Evolutionary conservation across 1,284 basidiomycete genomes (phyloP).

Genomic region (Schizophyllum commune): DNA sequence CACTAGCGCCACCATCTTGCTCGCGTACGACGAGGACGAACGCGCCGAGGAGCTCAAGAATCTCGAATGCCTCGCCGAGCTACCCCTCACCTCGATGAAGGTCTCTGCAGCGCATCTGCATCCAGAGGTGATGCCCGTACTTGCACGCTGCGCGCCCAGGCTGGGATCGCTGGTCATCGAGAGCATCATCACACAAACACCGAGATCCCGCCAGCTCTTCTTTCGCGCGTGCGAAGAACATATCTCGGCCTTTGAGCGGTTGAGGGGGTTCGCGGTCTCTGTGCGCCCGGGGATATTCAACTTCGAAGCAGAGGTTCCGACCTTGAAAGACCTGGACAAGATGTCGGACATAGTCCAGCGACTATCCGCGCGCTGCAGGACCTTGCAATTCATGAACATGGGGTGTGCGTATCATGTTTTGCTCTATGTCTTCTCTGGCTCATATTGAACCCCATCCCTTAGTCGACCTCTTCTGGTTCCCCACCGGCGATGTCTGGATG

Average conservation of each 20-base stretch:
- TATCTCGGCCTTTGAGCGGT: not conserved
- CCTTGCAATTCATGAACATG: not conserved
- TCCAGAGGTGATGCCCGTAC: not conserved
- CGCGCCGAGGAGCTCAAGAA: not conserved
- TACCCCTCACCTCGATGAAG: not conserved
- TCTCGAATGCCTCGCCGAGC: not conserved
- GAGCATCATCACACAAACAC: not conserved
- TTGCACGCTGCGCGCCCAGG: not conserved
- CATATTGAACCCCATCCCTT: not conserved
- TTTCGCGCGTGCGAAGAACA: not conserved
- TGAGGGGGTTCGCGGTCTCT: not conserved
- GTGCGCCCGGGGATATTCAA: not conserved
- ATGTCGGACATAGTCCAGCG: not conserved
- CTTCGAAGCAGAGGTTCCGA: not conserved
- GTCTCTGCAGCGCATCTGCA: not conserved
- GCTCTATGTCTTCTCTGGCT: not conserved
- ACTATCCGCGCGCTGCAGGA: not conserved
- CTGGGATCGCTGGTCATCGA: not conserved
- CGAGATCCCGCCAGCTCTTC: not conserved
- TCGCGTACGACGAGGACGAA: not conserved
- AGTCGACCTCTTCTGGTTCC: not conserved
- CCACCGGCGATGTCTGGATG: not conserved
- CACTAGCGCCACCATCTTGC: not conserved
- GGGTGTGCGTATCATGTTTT: not conserved
- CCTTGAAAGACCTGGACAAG: not conserved